Evolutionary conservation across 495 filamentous ascomycete species (phyloP).

Genomic region (Eremomyces bilateralis): DNA sequence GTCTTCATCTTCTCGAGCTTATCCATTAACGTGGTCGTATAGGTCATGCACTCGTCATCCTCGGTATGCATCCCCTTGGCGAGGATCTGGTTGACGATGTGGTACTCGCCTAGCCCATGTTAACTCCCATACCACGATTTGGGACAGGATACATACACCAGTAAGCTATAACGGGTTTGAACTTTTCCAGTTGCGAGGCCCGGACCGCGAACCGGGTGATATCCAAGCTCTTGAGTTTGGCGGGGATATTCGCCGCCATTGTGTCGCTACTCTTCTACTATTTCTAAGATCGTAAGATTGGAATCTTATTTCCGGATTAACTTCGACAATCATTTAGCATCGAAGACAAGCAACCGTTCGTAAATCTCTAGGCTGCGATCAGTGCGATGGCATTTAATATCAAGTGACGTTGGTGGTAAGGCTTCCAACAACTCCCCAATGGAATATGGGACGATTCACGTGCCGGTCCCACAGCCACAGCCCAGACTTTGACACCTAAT

Average conservation of each 20-base stretch:
- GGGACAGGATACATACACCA: constrained; percentile 48
- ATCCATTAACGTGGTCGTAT: constrained; percentile 71
- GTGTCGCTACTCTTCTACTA: too few species aligned
- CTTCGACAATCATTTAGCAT: too few species aligned
- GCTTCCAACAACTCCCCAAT: too few species aligned
- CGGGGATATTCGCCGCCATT: constrained; percentile 59
- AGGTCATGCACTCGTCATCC: constrained; percentile 51
- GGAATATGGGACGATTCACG: too few species aligned
- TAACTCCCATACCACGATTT: constrained; percentile 5
- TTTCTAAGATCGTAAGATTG: too few species aligned
- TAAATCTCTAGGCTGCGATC: too few species aligned
- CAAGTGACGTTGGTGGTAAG: too few species aligned
- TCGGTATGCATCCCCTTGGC: constrained; percentile 50
- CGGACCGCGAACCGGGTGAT: constrained; percentile 59
- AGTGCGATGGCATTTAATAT: too few species aligned
- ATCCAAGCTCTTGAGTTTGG: constrained; percentile 51
- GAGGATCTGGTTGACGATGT: constrained; percentile 82
- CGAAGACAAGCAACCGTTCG: too few species aligned
- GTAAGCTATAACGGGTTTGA: constrained; percentile 73
- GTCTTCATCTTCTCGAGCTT: constrained; percentile 73
- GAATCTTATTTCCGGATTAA: too few species aligned
- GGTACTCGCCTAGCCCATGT: constrained; percentile 50
- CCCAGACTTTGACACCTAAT: too few species aligned
- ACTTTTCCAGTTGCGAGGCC: constrained; percentile 62
- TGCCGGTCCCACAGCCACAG: too few species aligned